Evolutionary conservation across 768 basidiomycete genomes (phyloP).

Genomic region (Leccinellum luteum): DNA sequence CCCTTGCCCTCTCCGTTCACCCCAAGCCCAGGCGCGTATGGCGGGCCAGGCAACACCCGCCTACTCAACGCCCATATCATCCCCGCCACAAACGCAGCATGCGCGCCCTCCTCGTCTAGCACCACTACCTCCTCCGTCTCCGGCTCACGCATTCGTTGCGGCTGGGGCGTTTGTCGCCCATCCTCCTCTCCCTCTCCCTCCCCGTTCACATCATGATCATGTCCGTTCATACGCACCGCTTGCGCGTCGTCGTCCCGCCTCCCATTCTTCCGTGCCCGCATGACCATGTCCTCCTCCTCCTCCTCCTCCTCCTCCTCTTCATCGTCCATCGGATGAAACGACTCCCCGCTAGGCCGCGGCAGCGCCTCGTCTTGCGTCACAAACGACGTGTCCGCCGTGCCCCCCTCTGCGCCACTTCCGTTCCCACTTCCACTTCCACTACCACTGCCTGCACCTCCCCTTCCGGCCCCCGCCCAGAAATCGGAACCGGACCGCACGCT

Average conservation of each 20-base stretch:
- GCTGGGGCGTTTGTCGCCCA: constrained; percentile 25
- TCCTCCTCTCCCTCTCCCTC: constrained; percentile 22
- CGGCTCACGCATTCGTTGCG: background rate
- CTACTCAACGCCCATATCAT: constrained; percentile 83
- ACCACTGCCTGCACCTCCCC: background rate
- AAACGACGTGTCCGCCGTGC: constrained; percentile 12
- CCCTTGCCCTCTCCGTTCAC: constrained; percentile 16
- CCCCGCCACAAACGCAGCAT: constrained; percentile 82
- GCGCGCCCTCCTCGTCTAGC: constrained; percentile 72
- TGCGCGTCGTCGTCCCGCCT: background rate
- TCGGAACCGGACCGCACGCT: constrained; percentile 68
- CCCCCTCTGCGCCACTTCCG: background rate
- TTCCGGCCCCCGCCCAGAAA: constrained; percentile 60
- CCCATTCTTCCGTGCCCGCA: background rate
- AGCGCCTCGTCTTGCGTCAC: background rate
- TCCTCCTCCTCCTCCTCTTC: constrained; percentile 24
- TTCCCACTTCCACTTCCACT: background rate
- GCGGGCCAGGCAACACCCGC: constrained; percentile 66
- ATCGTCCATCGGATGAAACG: constrained; percentile 33
- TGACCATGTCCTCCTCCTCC: background rate
- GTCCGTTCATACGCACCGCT: background rate
- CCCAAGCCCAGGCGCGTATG: constrained; percentile 55
- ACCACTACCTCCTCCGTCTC: constrained; percentile 33
- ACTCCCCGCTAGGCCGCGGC: constrained; percentile 27
- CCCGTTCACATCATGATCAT: constrained; percentile 18